Percentiles rank a stretch among this genome's conserved stretches.
Evolutionary conservation across 148 eudicot genomes (phyloP).

Genomic region (Rhododendron henanense): DNA sequence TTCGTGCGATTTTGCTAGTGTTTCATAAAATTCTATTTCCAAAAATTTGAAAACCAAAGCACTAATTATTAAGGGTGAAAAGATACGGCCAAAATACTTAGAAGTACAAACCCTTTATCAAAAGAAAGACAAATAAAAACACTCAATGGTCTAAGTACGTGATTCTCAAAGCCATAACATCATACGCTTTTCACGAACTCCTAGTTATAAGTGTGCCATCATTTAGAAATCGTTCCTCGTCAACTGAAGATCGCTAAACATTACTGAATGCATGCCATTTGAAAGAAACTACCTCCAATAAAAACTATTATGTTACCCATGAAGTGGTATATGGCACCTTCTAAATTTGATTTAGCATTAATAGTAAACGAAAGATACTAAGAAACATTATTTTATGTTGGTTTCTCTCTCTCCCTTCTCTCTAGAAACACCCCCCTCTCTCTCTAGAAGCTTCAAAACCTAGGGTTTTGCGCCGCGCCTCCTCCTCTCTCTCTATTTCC

Average conservation of each 20-base stretch:
- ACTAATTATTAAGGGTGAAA: background rate
- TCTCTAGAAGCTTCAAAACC: too few relatives aligned
- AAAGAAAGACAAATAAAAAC: background rate
- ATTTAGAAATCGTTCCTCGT: background rate
- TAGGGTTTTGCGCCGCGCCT: too few relatives aligned
- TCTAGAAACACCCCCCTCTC: too few relatives aligned
- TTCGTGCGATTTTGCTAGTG: background rate
- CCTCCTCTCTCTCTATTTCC: too few relatives aligned
- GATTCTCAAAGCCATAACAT: background rate
- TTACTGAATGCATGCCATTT: background rate
- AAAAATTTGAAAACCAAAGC: background rate
- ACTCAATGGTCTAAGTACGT: background rate
- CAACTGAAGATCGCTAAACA: background rate
- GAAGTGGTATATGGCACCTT: background rate
- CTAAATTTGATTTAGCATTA: background rate
- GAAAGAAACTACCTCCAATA: background rate
- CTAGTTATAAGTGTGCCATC: background rate
- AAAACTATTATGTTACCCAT: background rate
- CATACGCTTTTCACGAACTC: background rate
- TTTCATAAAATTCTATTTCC: background rate
- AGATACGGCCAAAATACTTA: background rate
- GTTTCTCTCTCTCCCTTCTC: too few relatives aligned
- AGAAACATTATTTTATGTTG: too few relatives aligned
- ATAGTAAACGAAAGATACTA: background rate
- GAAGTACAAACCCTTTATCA: background rate